Evolutionary conservation across 306 rosid species (phyloP).

Genomic region (Astragalus membranaceus): DNA sequence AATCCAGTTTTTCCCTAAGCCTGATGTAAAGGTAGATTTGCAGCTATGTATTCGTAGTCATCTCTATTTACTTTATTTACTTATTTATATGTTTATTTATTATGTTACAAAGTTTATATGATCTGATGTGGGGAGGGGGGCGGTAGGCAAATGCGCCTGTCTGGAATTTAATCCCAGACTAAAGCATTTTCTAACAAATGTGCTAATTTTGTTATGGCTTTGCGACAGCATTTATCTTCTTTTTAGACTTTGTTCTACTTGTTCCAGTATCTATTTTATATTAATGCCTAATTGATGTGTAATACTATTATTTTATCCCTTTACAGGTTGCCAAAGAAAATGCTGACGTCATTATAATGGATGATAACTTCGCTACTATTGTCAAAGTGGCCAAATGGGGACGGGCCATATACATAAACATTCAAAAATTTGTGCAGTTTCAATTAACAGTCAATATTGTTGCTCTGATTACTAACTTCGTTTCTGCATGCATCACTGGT

Average conservation of each 20-base stretch:
- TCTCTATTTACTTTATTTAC: neutral
- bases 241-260: neutral
- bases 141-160: neutral
- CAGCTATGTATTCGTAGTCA: neutral
- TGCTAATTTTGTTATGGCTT: neutral
- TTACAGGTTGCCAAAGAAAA: slow-evolving; percentile 88
- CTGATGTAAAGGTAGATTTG: neutral
- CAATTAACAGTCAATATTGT: slow-evolving; percentile 89
- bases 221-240: neutral
- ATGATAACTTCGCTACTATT: slow-evolving; percentile 75
- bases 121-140: neutral
- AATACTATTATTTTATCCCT: slow-evolving; percentile 5
- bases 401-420: slow-evolving; percentile 86
- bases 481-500: slow-evolving; percentile 92
- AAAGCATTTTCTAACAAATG: neutral
- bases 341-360: slow-evolving; percentile 89
- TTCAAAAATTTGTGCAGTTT: slow-evolving; percentile 94
- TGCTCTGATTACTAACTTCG: slow-evolving; percentile 73
- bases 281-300: neutral
- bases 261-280: neutral
- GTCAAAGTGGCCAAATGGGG: slow-evolving; percentile 93
- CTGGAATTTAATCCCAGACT: neutral
- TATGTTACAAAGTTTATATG: neutral
- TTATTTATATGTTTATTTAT: too few species aligned
- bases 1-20: neutral